These are phyloP conservation scores for Flaveria trinervia DNA, from an alignment of 129 eudicot genomes.

Conservation along the genomic window DNA sequence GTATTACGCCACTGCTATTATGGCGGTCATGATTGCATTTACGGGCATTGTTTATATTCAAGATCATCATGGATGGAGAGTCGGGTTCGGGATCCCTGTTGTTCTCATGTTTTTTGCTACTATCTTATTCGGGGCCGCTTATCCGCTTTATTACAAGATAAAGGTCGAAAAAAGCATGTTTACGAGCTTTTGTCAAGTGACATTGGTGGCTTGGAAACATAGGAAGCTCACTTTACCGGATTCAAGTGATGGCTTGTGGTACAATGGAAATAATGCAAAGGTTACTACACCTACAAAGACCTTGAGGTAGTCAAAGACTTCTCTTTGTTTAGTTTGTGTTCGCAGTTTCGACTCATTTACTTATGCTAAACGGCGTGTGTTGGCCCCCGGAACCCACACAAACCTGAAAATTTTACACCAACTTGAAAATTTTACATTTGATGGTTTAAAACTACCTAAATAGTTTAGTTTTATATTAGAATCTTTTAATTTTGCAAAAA, in stretches of 20 bases:
- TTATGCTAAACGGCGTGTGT: too few relatives aligned
- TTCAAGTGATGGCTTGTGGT: slow-evolving; percentile 27
- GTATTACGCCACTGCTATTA: slow-evolving; percentile 64
- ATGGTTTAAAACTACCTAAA: too few relatives aligned
- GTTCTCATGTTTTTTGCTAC: slow-evolving; percentile 66
- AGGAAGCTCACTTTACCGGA: slow-evolving; percentile 24
- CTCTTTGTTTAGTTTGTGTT: neutral
- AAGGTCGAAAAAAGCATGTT: slow-evolving; percentile 47
- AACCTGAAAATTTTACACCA: too few relatives aligned
- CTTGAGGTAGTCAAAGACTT: slow-evolving; percentile 51
- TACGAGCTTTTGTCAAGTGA: slow-evolving; percentile 42
- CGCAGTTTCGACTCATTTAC: neutral
- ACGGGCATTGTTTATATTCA: slow-evolving; percentile 80
- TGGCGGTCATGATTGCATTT: slow-evolving; percentile 60
- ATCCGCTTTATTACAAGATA: slow-evolving; percentile 57
- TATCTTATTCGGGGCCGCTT: slow-evolving; percentile 56
- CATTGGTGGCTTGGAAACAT: slow-evolving; percentile 32
- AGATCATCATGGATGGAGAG: slow-evolving; percentile 76
- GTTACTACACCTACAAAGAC: slow-evolving; percentile 50
- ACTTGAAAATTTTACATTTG: too few relatives aligned
- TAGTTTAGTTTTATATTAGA: too few relatives aligned
- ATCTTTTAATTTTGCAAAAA: too few relatives aligned
- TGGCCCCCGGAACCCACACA: too few relatives aligned
- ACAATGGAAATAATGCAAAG: slow-evolving; percentile 37
- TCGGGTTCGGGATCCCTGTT: slow-evolving; percentile 82